A percentile compares a stretch with the other conserved stretches of the same genome.
Conservation (phyloP, 1,284 basidiomycete genomes). For the Ceratobasidium sp. region DNA sequence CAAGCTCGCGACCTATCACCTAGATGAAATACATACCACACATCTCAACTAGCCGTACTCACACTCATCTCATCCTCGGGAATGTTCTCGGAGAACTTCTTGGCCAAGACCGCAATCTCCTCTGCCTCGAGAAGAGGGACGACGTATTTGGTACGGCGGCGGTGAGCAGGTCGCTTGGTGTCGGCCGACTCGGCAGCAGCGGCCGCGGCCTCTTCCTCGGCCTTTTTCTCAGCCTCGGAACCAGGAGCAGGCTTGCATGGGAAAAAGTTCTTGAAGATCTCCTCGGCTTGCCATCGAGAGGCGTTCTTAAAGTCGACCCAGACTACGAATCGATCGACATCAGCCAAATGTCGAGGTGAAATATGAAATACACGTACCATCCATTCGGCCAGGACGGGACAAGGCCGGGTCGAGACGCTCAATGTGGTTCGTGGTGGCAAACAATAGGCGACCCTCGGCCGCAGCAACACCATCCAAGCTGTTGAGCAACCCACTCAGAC, state of each 20-base stretch:
- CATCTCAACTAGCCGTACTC: slow-evolving; percentile 48
- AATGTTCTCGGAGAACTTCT: slow-evolving; percentile 76
- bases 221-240: slow-evolving; percentile 46
- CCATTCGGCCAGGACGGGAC: slow-evolving; percentile 40
- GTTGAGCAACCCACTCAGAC: slow-evolving; percentile 80
- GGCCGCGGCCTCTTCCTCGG: slow-evolving; percentile 55
- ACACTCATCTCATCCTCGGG: slow-evolving; percentile 84
- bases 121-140: slow-evolving; percentile 73
- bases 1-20: slow-evolving; percentile 72
- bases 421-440: slow-evolving; percentile 66
- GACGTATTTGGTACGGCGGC: slow-evolving; percentile 43
- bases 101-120: slow-evolving; percentile 75
- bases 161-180: slow-evolving; percentile 37
- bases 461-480: slow-evolving; percentile 87
- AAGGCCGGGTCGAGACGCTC: slow-evolving; percentile 75
- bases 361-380: neutral
- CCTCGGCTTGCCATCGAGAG: slow-evolving; percentile 83
- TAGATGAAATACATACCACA: neutral
- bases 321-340: slow-evolving; percentile 52
- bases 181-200: slow-evolving; percentile 44
- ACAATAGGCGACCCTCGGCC: slow-evolving; percentile 68
- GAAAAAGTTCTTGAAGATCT: slow-evolving; percentile 92
- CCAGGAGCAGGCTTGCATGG: slow-evolving; percentile 59
- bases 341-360: neutral
- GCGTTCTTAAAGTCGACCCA: slow-evolving; percentile 86